A percentile compares a stretch with the other conserved stretches of the same genome.
Evolutionary conservation across 768 basidiomycete species (phyloP).

Genomic region (Podaxis sp.): DNA sequence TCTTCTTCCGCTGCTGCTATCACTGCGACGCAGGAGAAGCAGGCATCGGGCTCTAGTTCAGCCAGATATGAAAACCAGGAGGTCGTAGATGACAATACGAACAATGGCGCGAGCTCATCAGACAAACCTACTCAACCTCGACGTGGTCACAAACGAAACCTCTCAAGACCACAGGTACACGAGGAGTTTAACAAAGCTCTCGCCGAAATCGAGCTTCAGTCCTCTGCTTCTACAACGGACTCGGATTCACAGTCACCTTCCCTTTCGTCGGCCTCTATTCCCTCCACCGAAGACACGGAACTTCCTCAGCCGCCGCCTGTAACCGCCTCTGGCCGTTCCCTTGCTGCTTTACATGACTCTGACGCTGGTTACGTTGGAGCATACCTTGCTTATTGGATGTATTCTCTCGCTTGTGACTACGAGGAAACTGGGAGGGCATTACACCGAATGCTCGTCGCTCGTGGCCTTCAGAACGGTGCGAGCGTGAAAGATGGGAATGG

Average conservation of each 20-base stretch:
- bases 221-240: constrained; percentile 7
- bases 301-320: constrained; percentile 11
- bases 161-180: constrained; percentile 17
- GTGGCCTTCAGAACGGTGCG: neutral
- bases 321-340: constrained; percentile 31
- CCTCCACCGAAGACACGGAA: constrained; percentile 2
- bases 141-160: constrained; percentile 10
- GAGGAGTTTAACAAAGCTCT: constrained; percentile 18
- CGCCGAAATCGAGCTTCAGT: constrained; percentile 12
- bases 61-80: neutral
- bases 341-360: constrained; percentile 39
- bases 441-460: constrained; percentile 28
- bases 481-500: neutral
- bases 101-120: neutral
- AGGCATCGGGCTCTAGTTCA: neutral
- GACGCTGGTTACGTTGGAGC: constrained; percentile 40
- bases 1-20: neutral
- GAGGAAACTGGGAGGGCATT: constrained; percentile 39
- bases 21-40: neutral
- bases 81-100: neutral
- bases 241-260: constrained; percentile 10
- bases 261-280: constrained; percentile 1
- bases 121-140: neutral
- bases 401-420: constrained; percentile 39
- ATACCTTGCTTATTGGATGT: constrained; percentile 43